A percentile compares a stretch with the other conserved stretches of the same genome.
Evolutionary conservation across 2,329 filamentous ascomycete species (phyloP).

Genomic region (Capronia coronata): DNA sequence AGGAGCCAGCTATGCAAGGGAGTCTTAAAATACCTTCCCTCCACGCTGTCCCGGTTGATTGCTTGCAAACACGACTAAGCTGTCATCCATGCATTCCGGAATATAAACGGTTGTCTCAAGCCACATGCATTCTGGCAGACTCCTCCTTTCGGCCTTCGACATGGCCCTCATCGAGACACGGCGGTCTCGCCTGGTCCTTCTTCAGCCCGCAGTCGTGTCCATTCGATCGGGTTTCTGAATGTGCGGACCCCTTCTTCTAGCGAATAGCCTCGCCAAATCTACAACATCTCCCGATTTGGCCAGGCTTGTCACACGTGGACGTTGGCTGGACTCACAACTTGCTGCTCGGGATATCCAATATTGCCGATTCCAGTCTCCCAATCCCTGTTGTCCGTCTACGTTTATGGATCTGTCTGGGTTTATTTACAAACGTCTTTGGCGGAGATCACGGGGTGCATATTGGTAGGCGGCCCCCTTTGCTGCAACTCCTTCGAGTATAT

Average conservation of each 20-base stretch:
- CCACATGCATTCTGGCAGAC: conserved; percentile 2
- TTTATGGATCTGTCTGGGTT: background rate
- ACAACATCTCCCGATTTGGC: background rate
- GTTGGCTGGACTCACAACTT: background rate
- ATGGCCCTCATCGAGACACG: conserved; percentile 1
- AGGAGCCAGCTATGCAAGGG: conserved; percentile 8
- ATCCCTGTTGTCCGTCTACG: background rate
- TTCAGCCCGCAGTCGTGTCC: conserved; percentile 1
- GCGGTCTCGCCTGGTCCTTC: background rate
- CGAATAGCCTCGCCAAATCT: background rate
- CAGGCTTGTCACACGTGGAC: background rate
- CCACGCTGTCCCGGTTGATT: background rate
- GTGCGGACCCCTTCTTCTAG: background rate
- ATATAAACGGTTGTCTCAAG: conserved; percentile 5
- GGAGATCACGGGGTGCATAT: background rate
- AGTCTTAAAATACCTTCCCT: background rate
- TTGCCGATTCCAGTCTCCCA: background rate
- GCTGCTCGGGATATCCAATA: background rate
- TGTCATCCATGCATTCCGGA: background rate
- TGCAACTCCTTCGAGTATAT: background rate
- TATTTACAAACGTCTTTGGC: background rate
- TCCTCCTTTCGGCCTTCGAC: background rate
- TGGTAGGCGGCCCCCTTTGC: background rate
- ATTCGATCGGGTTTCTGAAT: background rate
- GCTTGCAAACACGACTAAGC: background rate